These are phyloP conservation scores for Kluyveromyces nonfermentans DNA, from an alignment of 805 yeast species.

Conservation along the genomic window DNA sequence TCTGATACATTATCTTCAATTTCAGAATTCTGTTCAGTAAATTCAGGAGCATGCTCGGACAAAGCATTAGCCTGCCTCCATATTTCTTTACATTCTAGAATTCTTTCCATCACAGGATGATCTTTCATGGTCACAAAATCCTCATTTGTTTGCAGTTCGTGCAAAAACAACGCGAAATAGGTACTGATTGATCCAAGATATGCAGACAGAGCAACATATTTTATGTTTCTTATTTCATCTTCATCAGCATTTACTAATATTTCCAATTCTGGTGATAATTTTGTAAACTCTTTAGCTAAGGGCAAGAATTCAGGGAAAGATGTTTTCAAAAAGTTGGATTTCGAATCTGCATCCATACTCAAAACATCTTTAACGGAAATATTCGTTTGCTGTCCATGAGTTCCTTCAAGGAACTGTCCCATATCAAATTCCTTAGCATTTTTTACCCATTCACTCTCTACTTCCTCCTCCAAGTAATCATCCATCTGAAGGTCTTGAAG, in stretches of 20 bases:
- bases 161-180: constrained; percentile 66
- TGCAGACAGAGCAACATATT: constrained; percentile 62
- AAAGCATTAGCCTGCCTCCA: constrained; percentile 71
- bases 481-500: constrained; percentile 65
- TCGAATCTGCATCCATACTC: constrained; percentile 44
- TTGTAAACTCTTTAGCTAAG: constrained; percentile 49
- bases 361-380: constrained; percentile 37
- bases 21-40: constrained; percentile 20
- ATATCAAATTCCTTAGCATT: constrained; percentile 41
- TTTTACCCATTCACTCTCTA: constrained; percentile 66
- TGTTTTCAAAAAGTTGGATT: constrained; percentile 43
- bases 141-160: constrained; percentile 45
- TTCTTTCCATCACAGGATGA: constrained; percentile 81
- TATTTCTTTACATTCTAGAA: constrained; percentile 70
- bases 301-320: constrained; percentile 82
- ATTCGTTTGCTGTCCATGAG: constrained; percentile 24
- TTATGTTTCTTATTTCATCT: constrained; percentile 37
- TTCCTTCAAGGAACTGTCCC: constrained; percentile 29
- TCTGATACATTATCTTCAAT: constrained; percentile 18
- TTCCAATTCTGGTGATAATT: constrained; percentile 35
- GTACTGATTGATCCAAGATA: constrained; percentile 72
- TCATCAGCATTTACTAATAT: constrained; percentile 25
- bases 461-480: constrained; percentile 66
- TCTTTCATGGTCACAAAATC: constrained; percentile 62
- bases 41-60: constrained; percentile 10